Percentiles rank a stretch among this genome's conserved stretches.
Conservation (phyloP, 352 stramenopile genomes). For the Phytopythium sindhum region DNA sequence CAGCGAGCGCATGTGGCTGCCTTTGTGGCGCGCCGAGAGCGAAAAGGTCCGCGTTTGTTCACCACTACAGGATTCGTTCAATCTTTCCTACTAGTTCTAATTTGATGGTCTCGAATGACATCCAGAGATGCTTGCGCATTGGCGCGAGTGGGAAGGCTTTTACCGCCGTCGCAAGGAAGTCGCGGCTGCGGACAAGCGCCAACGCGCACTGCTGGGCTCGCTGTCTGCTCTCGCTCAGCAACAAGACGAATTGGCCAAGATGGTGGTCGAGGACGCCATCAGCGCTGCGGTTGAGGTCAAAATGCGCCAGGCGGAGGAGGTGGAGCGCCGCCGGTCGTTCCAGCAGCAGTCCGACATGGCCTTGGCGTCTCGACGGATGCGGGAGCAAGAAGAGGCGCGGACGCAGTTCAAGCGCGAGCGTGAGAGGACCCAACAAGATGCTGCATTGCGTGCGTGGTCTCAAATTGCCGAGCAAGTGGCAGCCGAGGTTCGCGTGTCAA, state of each 20-base stretch:
- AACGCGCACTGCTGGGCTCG: conserved; percentile 35
- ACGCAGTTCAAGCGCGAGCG: conserved; percentile 33
- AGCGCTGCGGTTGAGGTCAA: conserved; percentile 25
- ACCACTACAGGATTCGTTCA: too few relatives aligned
- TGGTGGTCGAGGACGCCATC: conserved; percentile 49
- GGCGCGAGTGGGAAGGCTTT: conserved; percentile 36
- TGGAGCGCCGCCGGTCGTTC: conserved; percentile 31
- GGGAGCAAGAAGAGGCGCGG: conserved; percentile 52
- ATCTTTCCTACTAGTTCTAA: not conserved
- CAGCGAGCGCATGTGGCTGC: conserved; percentile 19
- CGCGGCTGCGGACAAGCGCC: conserved; percentile 31
- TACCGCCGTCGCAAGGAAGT: conserved; percentile 43
- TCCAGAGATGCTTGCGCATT: conserved; percentile 20
- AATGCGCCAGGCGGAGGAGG: conserved; percentile 24
- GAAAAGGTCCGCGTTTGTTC: conserved; percentile 23
- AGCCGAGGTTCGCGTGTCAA: conserved; percentile 39
- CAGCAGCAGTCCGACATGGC: conserved; percentile 41
- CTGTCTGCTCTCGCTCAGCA: conserved; percentile 24
- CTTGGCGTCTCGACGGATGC: conserved; percentile 40
- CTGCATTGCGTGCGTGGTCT: conserved; percentile 39
- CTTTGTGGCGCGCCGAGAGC: conserved; percentile 31
- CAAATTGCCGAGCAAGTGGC: conserved; percentile 38
- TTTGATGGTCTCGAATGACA: not conserved
- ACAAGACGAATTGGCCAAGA: conserved; percentile 24
- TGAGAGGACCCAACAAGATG: conserved; percentile 26